Conservation (phyloP, 805 yeast species). For the Suhomyces sp. region DNA sequence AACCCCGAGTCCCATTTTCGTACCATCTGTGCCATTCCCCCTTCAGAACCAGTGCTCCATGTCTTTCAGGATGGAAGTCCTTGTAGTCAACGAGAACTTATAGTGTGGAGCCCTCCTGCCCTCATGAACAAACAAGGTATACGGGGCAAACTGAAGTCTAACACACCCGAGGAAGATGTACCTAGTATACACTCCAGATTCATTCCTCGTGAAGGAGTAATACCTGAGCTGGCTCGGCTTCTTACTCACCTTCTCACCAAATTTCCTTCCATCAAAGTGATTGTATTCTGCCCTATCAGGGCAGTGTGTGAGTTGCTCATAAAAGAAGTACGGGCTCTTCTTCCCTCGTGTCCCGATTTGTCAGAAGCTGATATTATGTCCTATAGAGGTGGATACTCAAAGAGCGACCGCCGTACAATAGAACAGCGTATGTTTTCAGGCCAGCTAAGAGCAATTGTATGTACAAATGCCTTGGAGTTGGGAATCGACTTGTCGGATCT, state of each 20-base stretch:
- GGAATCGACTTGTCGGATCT: slow-evolving; percentile 94
- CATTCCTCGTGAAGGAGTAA: slow-evolving; percentile 58
- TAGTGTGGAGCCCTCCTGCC: slow-evolving; percentile 84
- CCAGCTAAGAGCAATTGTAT: slow-evolving; percentile 76
- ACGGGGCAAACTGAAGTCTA: background rate
- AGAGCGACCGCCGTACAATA: slow-evolving; percentile 78
- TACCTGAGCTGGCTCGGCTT: slow-evolving; percentile 72
- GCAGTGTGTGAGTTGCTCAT: slow-evolving; percentile 82
- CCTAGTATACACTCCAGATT: slow-evolving; percentile 7
- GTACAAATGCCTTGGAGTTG: slow-evolving; percentile 92
- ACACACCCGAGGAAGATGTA: background rate
- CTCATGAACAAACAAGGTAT: slow-evolving; percentile 54
- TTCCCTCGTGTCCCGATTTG: slow-evolving; percentile 28
- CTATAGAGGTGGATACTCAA: slow-evolving; percentile 92
- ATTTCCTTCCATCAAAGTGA: slow-evolving; percentile 62
- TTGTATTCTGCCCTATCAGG: slow-evolving; percentile 87
- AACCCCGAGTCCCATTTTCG: slow-evolving; percentile 73
- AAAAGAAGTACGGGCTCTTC: slow-evolving; percentile 64
- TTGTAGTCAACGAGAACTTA: slow-evolving; percentile 65
- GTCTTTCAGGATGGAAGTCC: slow-evolving; percentile 87
- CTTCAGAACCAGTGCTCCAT: slow-evolving; percentile 46
- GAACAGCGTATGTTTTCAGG: slow-evolving; percentile 92
- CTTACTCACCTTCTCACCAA: slow-evolving; percentile 61
- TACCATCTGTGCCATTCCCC: slow-evolving; percentile 64
- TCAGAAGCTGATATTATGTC: slow-evolving; percentile 70